phyloP scores from a whole-genome alignment of 306 rosid genomes.

The Castanospermum australe region DNA sequence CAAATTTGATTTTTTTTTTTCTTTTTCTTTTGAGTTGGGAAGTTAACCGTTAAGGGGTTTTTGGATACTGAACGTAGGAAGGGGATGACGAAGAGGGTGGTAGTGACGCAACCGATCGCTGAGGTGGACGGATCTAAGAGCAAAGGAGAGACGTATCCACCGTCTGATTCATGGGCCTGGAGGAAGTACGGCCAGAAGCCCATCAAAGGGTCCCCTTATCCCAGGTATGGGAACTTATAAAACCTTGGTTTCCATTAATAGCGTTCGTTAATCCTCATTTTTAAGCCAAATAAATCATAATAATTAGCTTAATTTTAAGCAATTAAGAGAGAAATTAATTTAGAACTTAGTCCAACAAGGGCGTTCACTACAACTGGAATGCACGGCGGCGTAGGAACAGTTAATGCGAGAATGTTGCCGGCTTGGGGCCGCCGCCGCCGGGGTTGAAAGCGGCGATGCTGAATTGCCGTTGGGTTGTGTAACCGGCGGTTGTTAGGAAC shows the following conservation, averaged over 20 bases:
- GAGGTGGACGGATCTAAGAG: slow-evolving; percentile 93
- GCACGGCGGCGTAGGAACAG: too few relatives aligned
- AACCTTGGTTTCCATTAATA: not conserved
- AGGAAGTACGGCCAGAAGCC: slow-evolving; percentile 98
- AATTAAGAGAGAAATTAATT: too few relatives aligned
- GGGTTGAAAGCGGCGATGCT: slow-evolving; percentile 15
- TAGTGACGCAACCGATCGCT: slow-evolving; percentile 77
- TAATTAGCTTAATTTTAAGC: too few relatives aligned
- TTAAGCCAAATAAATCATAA: not conserved
- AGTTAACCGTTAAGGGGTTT: slow-evolving; percentile 30
- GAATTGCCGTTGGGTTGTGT: slow-evolving; percentile 29
- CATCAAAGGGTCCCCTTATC: slow-evolving; percentile 94
- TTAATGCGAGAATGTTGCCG: too few relatives aligned
- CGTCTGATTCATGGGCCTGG: slow-evolving; percentile 98
- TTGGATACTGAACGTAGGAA: slow-evolving; percentile 43
- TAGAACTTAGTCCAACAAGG: too few relatives aligned
- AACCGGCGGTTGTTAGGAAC: not conserved
- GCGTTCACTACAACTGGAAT: not conserved
- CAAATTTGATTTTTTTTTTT: too few relatives aligned
- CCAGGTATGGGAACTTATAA: slow-evolving; percentile 46
- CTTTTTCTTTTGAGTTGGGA: not conserved
- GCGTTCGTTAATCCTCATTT: not conserved
- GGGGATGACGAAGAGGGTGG: slow-evolving; percentile 74
- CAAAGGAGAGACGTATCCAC: slow-evolving; percentile 78
- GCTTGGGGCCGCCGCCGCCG: not conserved